Percentiles rank a stretch among this genome's conserved stretches.
These are phyloP conservation scores for Cylindrotheca fusiformis DNA, from an alignment of 108 stramenopile genomes.

Conservation along the genomic window DNA sequence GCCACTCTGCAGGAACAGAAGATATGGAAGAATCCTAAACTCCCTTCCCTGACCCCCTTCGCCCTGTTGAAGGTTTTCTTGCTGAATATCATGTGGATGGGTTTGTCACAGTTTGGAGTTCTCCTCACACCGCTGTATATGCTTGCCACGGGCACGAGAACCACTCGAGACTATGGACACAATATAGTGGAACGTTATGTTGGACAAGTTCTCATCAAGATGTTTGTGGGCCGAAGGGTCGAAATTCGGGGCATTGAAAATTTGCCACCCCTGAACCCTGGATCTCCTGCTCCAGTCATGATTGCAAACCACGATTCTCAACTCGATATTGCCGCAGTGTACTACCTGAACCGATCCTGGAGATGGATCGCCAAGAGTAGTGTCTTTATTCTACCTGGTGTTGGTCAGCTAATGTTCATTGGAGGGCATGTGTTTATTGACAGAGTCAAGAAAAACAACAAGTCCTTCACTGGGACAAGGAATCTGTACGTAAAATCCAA, in stretches of 20 bases:
- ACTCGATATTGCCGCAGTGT: slow-evolving; percentile 67
- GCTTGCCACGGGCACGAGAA: slow-evolving; percentile 13
- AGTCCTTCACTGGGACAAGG: slow-evolving; percentile 33
- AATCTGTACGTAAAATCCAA: slow-evolving; percentile 70
- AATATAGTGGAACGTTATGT: slow-evolving; percentile 26
- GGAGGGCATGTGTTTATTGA: slow-evolving; percentile 69
- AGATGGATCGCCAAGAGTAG: slow-evolving; percentile 79
- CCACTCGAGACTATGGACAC: slow-evolving; percentile 37
- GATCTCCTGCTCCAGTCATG: slow-evolving; percentile 64
- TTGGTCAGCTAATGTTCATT: slow-evolving; percentile 72
- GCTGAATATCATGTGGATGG: slow-evolving; percentile 75
- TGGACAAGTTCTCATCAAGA: slow-evolving; percentile 18
- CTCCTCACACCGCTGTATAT: slow-evolving; percentile 45
- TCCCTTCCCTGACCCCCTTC: slow-evolving; percentile 52
- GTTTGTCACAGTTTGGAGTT: slow-evolving; percentile 42
- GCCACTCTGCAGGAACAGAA: slow-evolving; percentile 53
- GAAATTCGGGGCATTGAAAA: slow-evolving; percentile 60
- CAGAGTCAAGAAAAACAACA: slow-evolving; percentile 47
- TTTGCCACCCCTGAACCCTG: slow-evolving; percentile 31
- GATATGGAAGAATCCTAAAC: slow-evolving; percentile 59
- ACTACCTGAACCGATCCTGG: slow-evolving; percentile 52
- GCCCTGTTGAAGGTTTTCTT: slow-evolving; percentile 58
- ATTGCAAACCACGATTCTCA: slow-evolving; percentile 82
- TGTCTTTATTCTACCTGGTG: slow-evolving; percentile 69
- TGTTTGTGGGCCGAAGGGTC: slow-evolving; percentile 45